Percentiles rank a stretch among this genome's conserved stretches.
Evolutionary conservation across 257 asterid species (phyloP).

Genomic region (Sherardia arvensis): DNA sequence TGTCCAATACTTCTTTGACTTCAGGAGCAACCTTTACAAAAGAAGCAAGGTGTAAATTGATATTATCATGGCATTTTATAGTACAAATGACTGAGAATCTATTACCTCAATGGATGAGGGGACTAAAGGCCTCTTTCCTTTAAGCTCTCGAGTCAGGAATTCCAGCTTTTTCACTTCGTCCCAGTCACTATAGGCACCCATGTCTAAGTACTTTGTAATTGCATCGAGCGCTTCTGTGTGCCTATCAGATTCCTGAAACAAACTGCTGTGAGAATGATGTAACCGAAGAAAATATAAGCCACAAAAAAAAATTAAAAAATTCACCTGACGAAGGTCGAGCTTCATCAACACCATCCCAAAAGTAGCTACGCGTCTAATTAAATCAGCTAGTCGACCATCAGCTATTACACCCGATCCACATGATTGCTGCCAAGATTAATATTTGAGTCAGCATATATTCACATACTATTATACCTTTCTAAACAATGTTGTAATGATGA

Average conservation of each 20-base stretch:
- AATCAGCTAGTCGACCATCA: slow-evolving; percentile 88
- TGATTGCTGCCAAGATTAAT: slow-evolving; percentile 50
- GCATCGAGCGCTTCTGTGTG: slow-evolving; percentile 94
- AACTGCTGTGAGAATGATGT: slow-evolving; percentile 11
- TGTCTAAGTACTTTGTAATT: slow-evolving; percentile 71
- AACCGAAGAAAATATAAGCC: background rate
- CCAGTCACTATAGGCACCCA: slow-evolving; percentile 95
- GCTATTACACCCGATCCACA: slow-evolving; percentile 86
- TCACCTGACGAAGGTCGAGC: slow-evolving; percentile 98
- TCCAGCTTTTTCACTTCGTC: slow-evolving; percentile 80
- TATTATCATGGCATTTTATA: too few species aligned
- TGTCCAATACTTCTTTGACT: slow-evolving; percentile 86
- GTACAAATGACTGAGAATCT: background rate
- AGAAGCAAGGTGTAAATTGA: too few species aligned
- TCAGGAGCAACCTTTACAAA: slow-evolving; percentile 59
- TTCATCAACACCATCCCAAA: slow-evolving; percentile 94
- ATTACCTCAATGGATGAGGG: slow-evolving; percentile 74
- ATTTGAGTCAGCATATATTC: slow-evolving; percentile 6
- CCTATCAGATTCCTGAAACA: slow-evolving; percentile 79
- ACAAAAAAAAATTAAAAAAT: slow-evolving; percentile 4
- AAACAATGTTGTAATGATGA: background rate
- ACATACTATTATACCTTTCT: background rate
- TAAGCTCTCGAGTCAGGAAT: slow-evolving; percentile 75
- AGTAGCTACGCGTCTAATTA: slow-evolving; percentile 81
- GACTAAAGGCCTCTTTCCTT: slow-evolving; percentile 91